A percentile compares a stretch with the other conserved stretches of the same genome.
Evolutionary conservation across 345 rosid species (phyloP).

Genomic region (Salix viminalis): DNA sequence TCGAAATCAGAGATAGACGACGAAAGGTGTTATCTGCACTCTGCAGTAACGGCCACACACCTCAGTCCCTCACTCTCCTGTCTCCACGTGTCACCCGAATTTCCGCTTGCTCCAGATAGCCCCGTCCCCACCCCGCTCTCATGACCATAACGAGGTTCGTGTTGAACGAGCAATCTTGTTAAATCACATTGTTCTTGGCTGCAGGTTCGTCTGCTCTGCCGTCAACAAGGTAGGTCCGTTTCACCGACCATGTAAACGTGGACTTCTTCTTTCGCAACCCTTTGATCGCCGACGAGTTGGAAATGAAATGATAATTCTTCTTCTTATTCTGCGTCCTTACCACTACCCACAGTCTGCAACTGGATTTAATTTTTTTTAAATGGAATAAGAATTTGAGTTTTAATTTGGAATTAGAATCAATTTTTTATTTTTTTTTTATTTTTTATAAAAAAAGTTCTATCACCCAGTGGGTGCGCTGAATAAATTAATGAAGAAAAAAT

Average conservation of each 20-base stretch:
- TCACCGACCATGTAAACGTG: too few species aligned
- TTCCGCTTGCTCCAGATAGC: constrained; percentile 20
- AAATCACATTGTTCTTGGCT: constrained; percentile 89
- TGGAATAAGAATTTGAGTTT: neutral
- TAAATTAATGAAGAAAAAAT: too few species aligned
- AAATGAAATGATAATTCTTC: neutral
- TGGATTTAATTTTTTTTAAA: neutral
- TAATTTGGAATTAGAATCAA: too few species aligned
- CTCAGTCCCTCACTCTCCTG: constrained; percentile 11
- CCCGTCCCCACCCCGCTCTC: neutral
- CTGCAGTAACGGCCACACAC: constrained; percentile 45
- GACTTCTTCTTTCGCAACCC: neutral
- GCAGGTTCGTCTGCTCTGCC: constrained; percentile 96
- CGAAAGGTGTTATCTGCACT: constrained; percentile 31
- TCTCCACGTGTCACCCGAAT: constrained; percentile 60
- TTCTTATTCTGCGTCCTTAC: neutral
- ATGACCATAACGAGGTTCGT: constrained; percentile 93
- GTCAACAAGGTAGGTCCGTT: constrained; percentile 65
- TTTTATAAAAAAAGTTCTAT: too few species aligned
- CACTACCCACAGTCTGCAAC: neutral
- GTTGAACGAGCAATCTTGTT: constrained; percentile 88
- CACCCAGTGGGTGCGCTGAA: too few species aligned
- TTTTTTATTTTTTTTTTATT: neutral
- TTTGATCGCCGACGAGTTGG: neutral
- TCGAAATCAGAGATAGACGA: constrained; percentile 11